Conservation (phyloP, 2,329 filamentous ascomycete species). For the Pseudogymnoascus sp. region DNA sequence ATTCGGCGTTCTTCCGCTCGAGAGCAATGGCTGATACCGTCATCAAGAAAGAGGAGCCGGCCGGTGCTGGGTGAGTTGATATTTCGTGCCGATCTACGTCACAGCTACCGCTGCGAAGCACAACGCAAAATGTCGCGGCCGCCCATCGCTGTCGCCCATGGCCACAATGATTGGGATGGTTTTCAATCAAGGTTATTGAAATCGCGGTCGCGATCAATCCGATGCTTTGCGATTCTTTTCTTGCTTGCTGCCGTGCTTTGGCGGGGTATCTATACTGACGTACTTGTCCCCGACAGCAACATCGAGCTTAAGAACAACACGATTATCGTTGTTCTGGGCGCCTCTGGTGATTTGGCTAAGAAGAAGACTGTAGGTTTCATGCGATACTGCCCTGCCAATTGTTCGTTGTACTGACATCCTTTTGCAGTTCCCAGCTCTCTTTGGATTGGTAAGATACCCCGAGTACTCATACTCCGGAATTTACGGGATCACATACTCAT, state of each 20-base stretch:
- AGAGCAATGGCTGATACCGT: constrained; percentile 41
- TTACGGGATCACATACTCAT: constrained; percentile 15
- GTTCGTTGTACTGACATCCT: constrained; percentile 11
- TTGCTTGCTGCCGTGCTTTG: neutral
- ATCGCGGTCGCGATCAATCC: neutral
- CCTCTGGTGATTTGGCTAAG: constrained; percentile 95
- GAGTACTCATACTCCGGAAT: neutral
- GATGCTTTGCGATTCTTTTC: neutral
- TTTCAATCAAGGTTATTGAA: neutral
- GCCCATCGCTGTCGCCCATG: neutral
- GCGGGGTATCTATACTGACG: neutral
- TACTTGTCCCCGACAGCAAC: constrained; percentile 47
- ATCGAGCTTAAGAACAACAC: constrained; percentile 99
- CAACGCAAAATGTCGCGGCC: neutral
- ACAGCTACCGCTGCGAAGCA: constrained; percentile 13
- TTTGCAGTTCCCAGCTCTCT: constrained; percentile 83
- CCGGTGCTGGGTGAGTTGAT: constrained; percentile 43
- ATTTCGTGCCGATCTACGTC: constrained; percentile 22
- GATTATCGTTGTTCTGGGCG: constrained; percentile 89
- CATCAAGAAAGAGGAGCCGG: constrained; percentile 40
- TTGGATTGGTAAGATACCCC: constrained; percentile 73
- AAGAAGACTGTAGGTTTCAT: constrained; percentile 80
- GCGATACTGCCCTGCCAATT: constrained; percentile 15
- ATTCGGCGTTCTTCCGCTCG: constrained; percentile 7
- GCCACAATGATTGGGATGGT: neutral